Percentiles rank a stretch among this genome's conserved stretches.
These are phyloP conservation scores for Cladophialophora psammophila DNA, from an alignment of 2,329 filamentous ascomycete species.

Conservation along the genomic window DNA sequence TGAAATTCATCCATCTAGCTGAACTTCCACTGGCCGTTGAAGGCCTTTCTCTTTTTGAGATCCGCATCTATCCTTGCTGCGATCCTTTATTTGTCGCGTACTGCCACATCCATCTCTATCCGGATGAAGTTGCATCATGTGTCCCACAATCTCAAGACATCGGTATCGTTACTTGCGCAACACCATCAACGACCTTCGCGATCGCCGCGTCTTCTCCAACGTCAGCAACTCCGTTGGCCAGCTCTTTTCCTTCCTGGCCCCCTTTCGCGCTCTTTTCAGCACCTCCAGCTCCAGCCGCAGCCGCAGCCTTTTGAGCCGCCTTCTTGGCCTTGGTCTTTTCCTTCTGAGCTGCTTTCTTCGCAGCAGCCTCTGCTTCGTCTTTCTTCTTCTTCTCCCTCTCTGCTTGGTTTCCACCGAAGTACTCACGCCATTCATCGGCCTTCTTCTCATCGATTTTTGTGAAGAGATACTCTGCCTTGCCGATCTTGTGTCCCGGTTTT, in stretches of 20 bases:
- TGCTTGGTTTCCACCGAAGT: conserved; percentile 72
- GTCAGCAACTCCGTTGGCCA: conserved; percentile 48
- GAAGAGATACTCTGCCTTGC: conserved; percentile 81
- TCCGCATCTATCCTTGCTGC: neutral
- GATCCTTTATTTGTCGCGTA: neutral
- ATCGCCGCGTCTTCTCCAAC: conserved; percentile 47
- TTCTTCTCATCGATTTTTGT: conserved; percentile 82
- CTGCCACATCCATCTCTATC: neutral
- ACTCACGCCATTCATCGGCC: conserved; percentile 80
- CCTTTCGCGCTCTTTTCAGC: conserved; percentile 46
- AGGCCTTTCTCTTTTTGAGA: neutral
- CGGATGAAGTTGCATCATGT: neutral
- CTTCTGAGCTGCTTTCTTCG: conserved; percentile 50
- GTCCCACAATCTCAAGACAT: conserved; percentile 43
- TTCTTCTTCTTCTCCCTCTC: conserved; percentile 75
- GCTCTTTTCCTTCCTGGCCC: conserved; percentile 37
- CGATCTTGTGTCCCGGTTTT: conserved; percentile 78
- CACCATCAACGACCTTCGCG: conserved; percentile 51
- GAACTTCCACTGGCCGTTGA: neutral
- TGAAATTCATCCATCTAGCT: neutral
- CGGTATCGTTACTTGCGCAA: conserved; percentile 53
- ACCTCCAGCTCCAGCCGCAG: conserved; percentile 24
- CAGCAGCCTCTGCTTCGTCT: conserved; percentile 51
- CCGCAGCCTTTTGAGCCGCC: conserved; percentile 37
- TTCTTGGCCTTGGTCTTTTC: conserved; percentile 46